These are phyloP conservation scores for Brasilioporus rufonigricans DNA, from an alignment of 768 basidiomycete species.

Conservation along the genomic window DNA sequence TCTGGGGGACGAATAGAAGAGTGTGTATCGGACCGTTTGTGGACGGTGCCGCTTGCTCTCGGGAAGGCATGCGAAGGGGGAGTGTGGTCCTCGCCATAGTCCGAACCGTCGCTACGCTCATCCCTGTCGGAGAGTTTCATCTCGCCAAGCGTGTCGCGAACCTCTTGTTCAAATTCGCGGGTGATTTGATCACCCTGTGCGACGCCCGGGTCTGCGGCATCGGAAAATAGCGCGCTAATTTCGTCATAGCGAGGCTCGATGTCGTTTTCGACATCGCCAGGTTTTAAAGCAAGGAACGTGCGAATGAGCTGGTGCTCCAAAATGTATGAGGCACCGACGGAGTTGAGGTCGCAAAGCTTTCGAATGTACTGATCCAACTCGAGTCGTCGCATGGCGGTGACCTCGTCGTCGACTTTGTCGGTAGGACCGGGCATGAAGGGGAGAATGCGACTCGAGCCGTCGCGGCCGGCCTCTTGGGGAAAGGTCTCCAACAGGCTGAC, in stretches of 20 bases:
- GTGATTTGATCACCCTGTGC: slow-evolving; percentile 24
- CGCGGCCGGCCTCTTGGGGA: slow-evolving; percentile 87
- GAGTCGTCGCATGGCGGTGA: slow-evolving; percentile 74
- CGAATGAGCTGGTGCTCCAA: slow-evolving; percentile 78
- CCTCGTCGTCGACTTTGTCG: slow-evolving; percentile 73
- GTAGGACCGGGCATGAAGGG: slow-evolving; percentile 98
- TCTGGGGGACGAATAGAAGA: slow-evolving; percentile 39
- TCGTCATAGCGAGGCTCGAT: slow-evolving; percentile 58
- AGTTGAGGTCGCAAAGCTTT: slow-evolving; percentile 70
- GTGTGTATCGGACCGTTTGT: slow-evolving; percentile 49
- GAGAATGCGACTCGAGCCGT: slow-evolving; percentile 68
- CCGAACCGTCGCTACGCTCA: slow-evolving; percentile 60
- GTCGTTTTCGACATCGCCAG: slow-evolving; percentile 79
- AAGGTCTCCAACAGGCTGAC: slow-evolving; percentile 82
- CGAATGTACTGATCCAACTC: slow-evolving; percentile 91
- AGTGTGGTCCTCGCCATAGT: slow-evolving; percentile 54
- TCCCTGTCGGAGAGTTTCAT: slow-evolving; percentile 47
- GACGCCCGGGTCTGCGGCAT: slow-evolving; percentile 32
- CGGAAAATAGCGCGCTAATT: slow-evolving; percentile 51
- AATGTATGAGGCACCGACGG: slow-evolving; percentile 70
- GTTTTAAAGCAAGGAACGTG: slow-evolving; percentile 78
- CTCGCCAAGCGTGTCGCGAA: slow-evolving; percentile 49
- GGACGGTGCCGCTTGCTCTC: slow-evolving; percentile 31
- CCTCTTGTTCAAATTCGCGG: slow-evolving; percentile 40
- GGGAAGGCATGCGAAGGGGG: slow-evolving; percentile 38